Evolutionary conservation across 352 stramenopile species (phyloP).

Genomic region (Pythium vanterpoolii): DNA sequence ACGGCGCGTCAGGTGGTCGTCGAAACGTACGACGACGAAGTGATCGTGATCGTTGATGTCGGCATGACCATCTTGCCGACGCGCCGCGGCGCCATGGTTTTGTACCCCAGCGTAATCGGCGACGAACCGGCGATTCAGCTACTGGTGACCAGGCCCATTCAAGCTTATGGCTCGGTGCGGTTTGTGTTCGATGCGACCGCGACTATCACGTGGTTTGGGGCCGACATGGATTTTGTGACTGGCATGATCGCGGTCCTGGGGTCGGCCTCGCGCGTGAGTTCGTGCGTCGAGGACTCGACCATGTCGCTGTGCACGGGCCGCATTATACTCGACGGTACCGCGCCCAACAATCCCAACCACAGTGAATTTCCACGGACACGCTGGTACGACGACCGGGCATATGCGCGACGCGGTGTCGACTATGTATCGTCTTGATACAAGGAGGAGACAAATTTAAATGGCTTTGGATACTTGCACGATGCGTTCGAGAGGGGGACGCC

Average conservation of each 20-base stretch:
- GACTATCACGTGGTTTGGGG: slow-evolving; percentile 38
- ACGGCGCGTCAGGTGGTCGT: not conserved
- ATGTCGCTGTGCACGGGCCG: slow-evolving; percentile 7
- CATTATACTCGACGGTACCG: not conserved
- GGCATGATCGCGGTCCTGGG: slow-evolving; percentile 29
- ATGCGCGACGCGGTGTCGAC: no score
- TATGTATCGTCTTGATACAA: not conserved
- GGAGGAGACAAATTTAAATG: no score
- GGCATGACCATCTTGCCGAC: slow-evolving; percentile 10
- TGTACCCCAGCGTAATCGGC: slow-evolving; percentile 37
- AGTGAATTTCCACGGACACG: not conserved
- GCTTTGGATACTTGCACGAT: no score
- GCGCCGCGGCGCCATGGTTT: slow-evolving; percentile 32
- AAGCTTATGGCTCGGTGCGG: slow-evolving; percentile 25
- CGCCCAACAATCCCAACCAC: no score
- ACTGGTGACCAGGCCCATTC: slow-evolving; percentile 33
- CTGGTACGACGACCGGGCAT: not conserved
- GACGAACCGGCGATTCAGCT: slow-evolving; percentile 42
- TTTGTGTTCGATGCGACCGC: not conserved
- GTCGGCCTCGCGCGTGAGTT: slow-evolving; percentile 29
- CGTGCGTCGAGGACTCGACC: not conserved
- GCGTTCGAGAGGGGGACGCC: no score
- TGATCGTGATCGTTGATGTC: not conserved
- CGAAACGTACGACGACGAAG: not conserved
- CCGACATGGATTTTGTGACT: slow-evolving; percentile 53